These are phyloP conservation scores for Ustilago tritici DNA, from an alignment of 1,284 basidiomycete genomes.

Conservation along the genomic window DNA sequence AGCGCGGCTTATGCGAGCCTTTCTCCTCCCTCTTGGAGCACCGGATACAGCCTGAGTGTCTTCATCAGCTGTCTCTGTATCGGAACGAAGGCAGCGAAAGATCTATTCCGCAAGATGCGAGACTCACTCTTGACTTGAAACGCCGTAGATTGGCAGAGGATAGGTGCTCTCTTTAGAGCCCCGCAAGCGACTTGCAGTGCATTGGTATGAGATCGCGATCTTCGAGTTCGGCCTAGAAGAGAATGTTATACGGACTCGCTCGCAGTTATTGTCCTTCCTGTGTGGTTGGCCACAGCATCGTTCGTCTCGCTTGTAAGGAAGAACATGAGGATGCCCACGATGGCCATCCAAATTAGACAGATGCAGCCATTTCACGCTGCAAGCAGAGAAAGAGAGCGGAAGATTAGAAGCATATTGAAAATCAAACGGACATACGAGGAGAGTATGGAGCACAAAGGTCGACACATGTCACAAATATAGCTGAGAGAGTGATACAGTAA, in stretches of 20 bases:
- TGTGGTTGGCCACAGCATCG: neutral
- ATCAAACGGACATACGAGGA: neutral
- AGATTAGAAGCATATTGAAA: neutral
- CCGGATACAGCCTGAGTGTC: neutral
- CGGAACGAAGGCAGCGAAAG: neutral
- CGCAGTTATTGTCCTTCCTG: neutral
- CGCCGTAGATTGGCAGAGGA: neutral
- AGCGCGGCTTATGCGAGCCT: neutral
- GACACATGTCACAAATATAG: slow-evolving; percentile 26
- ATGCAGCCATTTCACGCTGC: neutral
- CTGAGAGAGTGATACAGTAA: neutral
- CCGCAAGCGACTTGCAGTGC: slow-evolving; percentile 7
- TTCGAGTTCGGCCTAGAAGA: neutral
- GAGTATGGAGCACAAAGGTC: slow-evolving; percentile 14
- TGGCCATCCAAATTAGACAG: neutral
- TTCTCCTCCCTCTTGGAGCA: neutral
- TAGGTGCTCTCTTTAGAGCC: slow-evolving; percentile 14
- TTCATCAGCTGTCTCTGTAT: neutral
- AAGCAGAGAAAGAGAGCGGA: neutral
- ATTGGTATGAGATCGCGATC: neutral
- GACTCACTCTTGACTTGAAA: neutral
- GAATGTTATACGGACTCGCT: neutral
- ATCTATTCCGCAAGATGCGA: neutral
- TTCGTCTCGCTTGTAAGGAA: neutral
- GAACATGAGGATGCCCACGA: neutral